phyloP scores from a whole-genome alignment of 176 grass and related monocot genomes.

The Carex parvula region DNA sequence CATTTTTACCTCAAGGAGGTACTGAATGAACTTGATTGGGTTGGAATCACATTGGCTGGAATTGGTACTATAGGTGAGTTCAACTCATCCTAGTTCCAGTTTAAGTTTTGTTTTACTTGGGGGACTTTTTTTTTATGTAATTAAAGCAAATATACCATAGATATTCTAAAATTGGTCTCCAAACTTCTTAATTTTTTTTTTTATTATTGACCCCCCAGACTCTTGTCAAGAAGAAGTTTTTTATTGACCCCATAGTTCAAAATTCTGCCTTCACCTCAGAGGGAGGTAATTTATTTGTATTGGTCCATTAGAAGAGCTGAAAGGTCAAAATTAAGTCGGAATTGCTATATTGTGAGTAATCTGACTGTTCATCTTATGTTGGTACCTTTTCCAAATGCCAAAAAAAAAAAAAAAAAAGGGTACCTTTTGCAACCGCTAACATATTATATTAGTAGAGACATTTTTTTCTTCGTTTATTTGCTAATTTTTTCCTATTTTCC shows the following conservation, averaged over 20 bases:
- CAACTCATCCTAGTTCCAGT: neutral
- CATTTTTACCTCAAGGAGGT: conserved; percentile 97
- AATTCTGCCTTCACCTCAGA: neutral
- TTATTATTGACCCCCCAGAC: neutral
- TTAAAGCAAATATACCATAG: neutral
- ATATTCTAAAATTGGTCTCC: neutral
- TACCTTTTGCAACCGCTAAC: neutral
- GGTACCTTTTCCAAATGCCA: neutral
- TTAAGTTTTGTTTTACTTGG: neutral
- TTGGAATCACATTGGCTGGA: conserved; percentile 81
- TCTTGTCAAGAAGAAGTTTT: neutral
- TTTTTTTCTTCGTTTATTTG: neutral
- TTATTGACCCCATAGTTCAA: neutral
- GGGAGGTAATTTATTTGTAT: neutral
- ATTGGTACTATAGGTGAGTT: conserved; percentile 82
- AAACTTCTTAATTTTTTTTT: neutral
- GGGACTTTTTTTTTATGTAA: neutral
- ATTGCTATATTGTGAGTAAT: neutral
- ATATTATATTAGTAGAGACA: neutral
- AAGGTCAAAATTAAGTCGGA: neutral
- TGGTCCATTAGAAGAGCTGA: neutral
- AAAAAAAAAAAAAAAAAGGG: neutral
- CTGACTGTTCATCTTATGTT: neutral
- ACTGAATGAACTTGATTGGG: conserved; percentile 93
- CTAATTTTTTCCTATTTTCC: conserved; percentile 7